Evolutionary conservation across 1,139 yeast species (phyloP), one percentile per base, ranked within the genome.

Genomic region (Geotrichum aggregatum): DNA sequence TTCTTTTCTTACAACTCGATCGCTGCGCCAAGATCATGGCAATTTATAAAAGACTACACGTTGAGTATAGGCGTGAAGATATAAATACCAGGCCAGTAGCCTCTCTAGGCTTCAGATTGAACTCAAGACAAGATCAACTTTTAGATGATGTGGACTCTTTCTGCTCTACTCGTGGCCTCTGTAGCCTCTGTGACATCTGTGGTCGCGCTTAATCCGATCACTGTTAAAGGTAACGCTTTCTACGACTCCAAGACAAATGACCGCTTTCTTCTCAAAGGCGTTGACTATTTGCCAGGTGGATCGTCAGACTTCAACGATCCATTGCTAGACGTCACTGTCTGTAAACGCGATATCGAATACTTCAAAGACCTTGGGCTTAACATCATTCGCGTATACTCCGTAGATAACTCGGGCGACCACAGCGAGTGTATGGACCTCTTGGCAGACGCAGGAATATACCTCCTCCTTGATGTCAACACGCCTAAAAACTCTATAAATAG

Each of bases 391-490:
- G 86, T 92, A 8, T 92, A 92, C 67, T 85, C 97, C 1, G 78
- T 92, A 33, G 89, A 89, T 66, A 84, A 96, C 33, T 78, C 81
- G 26, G 75, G 85, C 49, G 76, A 89, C 65, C 98, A 92, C 70
- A 91, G 87, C 62, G 77, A 75, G 50, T 94, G 98, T 66, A 92
- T 92, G 98, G 77, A 92, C 3, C 70, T 86, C 71, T 75, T 92
- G 51, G 97, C 95, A 2, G 78, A 84, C 18, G 96, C 97, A 1
- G 98, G 98, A 0, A 92, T 92, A 50, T 94, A 92, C 67, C 74
- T 92, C 55, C 80, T 92, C 39, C 74, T 92, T 39, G 98, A 94
- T 67, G 96, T 92, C 42, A 89, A 89, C 68, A 86, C 96, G 0
- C 97, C 98, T 1, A 61, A 63, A 18, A 68, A 84, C 52, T 94